Evolutionary conservation across 345 rosid genomes (phyloP).

Genomic region (Gossypium rotundifolium): DNA sequence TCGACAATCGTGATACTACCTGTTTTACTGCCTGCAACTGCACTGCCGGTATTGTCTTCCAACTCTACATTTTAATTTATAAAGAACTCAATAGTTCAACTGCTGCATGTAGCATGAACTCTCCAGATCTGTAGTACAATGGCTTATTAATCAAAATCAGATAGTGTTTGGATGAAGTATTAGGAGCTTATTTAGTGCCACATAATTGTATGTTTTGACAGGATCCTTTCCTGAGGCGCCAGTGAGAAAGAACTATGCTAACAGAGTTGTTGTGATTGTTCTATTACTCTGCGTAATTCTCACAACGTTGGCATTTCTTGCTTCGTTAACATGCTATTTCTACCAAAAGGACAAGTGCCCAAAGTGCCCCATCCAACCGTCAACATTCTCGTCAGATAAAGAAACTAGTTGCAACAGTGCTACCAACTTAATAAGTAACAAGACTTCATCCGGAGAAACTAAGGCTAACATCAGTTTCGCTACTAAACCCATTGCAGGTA

Average conservation of each 20-base stretch:
- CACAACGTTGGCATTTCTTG: constrained; percentile 63
- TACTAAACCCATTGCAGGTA: constrained; percentile 37
- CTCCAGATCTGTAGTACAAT: not conserved
- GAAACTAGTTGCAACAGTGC: constrained; percentile 75
- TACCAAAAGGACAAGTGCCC: constrained; percentile 40
- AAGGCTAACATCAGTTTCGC: constrained; percentile 34
- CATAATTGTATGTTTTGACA: constrained; percentile 27
- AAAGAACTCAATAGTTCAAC: not conserved
- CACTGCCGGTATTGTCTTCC: constrained; percentile 55
- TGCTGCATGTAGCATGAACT: not conserved
- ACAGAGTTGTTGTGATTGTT: constrained; percentile 48
- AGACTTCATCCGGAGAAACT: constrained; percentile 41
- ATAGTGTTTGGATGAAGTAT: not conserved
- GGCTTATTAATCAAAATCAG: no score
- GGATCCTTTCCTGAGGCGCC: constrained; percentile 35
- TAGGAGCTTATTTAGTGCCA: constrained; percentile 14
- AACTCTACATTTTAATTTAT: not conserved
- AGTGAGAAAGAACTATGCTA: constrained; percentile 43
- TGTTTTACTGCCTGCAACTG: constrained; percentile 92
- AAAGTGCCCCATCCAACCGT: constrained; percentile 33
- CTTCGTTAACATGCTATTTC: constrained; percentile 52
- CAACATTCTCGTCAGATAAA: constrained; percentile 56
- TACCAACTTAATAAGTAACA: constrained; percentile 59
- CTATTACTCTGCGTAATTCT: constrained; percentile 53
- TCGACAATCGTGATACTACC: constrained; percentile 30